Conservation (phyloP, 2,329 filamentous ascomycete genomes). For the Cladophialophora exuberans region DNA sequence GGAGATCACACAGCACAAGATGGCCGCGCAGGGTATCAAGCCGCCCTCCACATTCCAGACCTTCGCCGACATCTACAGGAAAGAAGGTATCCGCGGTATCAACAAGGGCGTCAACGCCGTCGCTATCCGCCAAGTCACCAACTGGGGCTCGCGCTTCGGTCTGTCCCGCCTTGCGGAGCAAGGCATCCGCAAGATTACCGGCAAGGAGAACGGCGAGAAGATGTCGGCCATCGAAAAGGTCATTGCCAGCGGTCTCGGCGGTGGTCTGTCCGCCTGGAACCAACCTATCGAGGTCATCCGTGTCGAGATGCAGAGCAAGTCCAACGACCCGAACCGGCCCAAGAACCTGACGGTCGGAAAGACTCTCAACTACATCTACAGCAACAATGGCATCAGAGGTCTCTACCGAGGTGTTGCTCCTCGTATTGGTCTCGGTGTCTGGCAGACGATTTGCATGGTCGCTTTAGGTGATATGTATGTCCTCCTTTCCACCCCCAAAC, state of each 20-base stretch:
- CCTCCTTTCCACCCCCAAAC: conserved; percentile 7
- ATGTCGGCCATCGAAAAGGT: conserved; percentile 85
- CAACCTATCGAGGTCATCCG: conserved; percentile 99
- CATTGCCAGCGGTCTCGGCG: conserved; percentile 80
- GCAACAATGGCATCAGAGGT: conserved; percentile 83
- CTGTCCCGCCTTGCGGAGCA: conserved; percentile 88
- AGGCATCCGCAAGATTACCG: conserved; percentile 76
- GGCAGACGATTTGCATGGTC: conserved; percentile 99
- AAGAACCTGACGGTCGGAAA: conserved; percentile 99
- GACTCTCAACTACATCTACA: conserved; percentile 81
- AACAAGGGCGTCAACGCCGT: conserved; percentile 99
- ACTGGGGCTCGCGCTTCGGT: conserved; percentile 97
- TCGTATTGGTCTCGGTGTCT: conserved; percentile 91
- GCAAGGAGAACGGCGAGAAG: conserved; percentile 80
- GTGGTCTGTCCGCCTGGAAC: conserved; percentile 97
- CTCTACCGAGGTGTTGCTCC: conserved; percentile 95
- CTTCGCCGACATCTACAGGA: conserved; percentile 95
- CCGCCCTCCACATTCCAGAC: conserved; percentile 90
- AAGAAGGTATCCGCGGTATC: conserved; percentile 91
- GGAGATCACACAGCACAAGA: conserved; percentile 98
- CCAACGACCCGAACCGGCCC: conserved; percentile 92
- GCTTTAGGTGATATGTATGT: conserved; percentile 95
- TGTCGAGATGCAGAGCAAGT: conserved; percentile 99
- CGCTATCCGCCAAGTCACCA: conserved; percentile 97
- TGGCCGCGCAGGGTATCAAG: conserved; percentile 79